Evolutionary conservation across 2,329 filamentous ascomycete species (phyloP).

Genomic region (Capronia coronata): DNA sequence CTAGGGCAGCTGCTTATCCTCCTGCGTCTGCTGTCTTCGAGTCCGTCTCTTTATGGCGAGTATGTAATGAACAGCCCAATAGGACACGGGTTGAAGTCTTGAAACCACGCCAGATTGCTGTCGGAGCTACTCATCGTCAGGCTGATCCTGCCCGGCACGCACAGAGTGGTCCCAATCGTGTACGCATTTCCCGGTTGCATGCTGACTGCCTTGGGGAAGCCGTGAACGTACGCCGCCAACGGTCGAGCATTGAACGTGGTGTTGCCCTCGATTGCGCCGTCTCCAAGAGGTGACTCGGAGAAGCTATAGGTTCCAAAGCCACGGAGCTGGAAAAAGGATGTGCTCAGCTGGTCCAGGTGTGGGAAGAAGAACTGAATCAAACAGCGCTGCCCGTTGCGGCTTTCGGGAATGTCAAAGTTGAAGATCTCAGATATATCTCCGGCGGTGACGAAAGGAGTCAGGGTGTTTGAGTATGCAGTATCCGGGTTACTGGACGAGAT

Average conservation of each 20-base stretch:
- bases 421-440: conserved; percentile 51
- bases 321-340: conserved; percentile 51
- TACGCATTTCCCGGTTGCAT: conserved; percentile 51
- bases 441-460: conserved; percentile 42
- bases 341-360: conserved; percentile 48
- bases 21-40: neutral
- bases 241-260: conserved; percentile 50
- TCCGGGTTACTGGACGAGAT: conserved; percentile 51
- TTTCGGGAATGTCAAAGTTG: conserved; percentile 60
- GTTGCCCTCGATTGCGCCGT: conserved; percentile 37
- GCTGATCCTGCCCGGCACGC: conserved; percentile 38
- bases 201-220: conserved; percentile 33
- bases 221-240: conserved; percentile 41
- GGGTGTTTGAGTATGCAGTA: conserved; percentile 46
- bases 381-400: conserved; percentile 53
- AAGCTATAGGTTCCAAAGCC: conserved; percentile 51
- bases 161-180: conserved; percentile 38
- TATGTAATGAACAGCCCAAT: conserved; percentile 25
- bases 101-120: conserved; percentile 52
- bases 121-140: conserved; percentile 49
- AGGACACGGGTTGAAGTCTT: conserved; percentile 51
- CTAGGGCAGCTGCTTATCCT: neutral
- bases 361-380: conserved; percentile 61
- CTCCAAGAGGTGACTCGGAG: conserved; percentile 37
- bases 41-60: conserved; percentile 4